Evolutionary conservation across 768 basidiomycete species (phyloP).

Genomic region (Trametes gibbosa): DNA sequence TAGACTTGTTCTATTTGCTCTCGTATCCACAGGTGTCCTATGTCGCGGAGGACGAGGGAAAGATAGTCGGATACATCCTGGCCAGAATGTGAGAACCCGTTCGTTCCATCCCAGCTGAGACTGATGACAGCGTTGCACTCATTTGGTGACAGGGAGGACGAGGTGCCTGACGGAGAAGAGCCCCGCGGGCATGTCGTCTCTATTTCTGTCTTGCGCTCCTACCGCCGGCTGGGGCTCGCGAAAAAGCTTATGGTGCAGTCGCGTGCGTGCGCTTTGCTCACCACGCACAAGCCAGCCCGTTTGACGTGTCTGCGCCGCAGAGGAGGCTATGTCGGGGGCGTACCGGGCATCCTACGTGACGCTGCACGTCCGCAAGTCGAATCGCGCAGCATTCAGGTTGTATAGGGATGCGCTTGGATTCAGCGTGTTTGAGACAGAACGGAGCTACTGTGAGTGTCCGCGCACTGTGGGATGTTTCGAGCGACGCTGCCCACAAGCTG

Average conservation of each 20-base stretch:
- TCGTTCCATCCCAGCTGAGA: background rate
- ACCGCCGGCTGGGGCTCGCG: conserved; percentile 84
- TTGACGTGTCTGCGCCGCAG: conserved; percentile 38
- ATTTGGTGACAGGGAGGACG: conserved; percentile 52
- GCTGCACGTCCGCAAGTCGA: conserved; percentile 86
- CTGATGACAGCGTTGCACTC: background rate
- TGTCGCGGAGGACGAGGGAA: conserved; percentile 85
- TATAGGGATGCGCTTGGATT: conserved; percentile 88
- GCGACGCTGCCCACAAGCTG: conserved; percentile 19
- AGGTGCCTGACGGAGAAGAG: conserved; percentile 50
- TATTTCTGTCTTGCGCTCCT: conserved; percentile 85
- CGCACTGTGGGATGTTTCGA: background rate
- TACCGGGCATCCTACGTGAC: conserved; percentile 80
- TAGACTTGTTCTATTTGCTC: conserved; percentile 83
- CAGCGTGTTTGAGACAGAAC: conserved; percentile 73
- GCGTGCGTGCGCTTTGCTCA: conserved; percentile 49
- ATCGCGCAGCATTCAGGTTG: conserved; percentile 81
- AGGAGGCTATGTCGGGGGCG: conserved; percentile 81
- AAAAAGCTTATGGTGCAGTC: conserved; percentile 88
- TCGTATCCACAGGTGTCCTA: conserved; percentile 93
- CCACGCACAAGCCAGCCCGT: background rate
- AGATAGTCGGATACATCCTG: conserved; percentile 87
- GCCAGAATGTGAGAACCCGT: conserved; percentile 73
- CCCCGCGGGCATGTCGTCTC: conserved; percentile 92
- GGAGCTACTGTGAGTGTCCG: conserved; percentile 72